These are phyloP conservation scores for Bothriochloa decipiens DNA, from an alignment of 176 grass and related monocot genomes.

Conservation along the genomic window DNA sequence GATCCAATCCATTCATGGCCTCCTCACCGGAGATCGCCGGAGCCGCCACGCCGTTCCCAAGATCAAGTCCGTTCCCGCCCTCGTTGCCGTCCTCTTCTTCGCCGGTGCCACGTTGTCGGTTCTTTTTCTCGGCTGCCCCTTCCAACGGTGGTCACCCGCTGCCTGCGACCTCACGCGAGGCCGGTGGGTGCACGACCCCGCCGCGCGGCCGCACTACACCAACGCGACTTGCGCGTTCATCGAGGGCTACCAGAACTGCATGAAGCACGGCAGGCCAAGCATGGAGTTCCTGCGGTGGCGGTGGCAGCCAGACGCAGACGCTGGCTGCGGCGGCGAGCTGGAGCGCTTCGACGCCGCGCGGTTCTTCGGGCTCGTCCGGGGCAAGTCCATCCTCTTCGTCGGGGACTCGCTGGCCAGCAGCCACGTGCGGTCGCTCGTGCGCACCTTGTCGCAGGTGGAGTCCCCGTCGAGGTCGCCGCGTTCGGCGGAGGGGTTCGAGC, in stretches of 20 bases:
- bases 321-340: not conserved
- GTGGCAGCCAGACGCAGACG: constrained; percentile 42
- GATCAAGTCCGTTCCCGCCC: not conserved
- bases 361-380: constrained; percentile 47
- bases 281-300: constrained; percentile 58
- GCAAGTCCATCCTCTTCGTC: constrained; percentile 61
- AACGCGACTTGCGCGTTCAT: constrained; percentile 63
- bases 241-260: constrained; percentile 72
- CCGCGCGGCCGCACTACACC: constrained; percentile 43
- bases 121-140: not conserved
- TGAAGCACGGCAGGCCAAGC: constrained; percentile 53
- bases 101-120: constrained; percentile 4
- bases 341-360: constrained; percentile 34
- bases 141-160: not conserved
- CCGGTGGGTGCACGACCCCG: constrained; percentile 49
- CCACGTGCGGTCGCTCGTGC: constrained; percentile 61
- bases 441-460: constrained; percentile 41
- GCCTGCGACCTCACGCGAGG: constrained; percentile 39
- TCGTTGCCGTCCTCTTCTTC: constrained; percentile 25
- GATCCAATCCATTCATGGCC: not conserved
- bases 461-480: constrained; percentile 26
- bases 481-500: constrained; percentile 46
- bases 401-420: constrained; percentile 71
- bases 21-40: constrained; percentile 36
- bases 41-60: not conserved